These are phyloP conservation scores for Xylaria multiplex DNA, from an alignment of 2,329 filamentous ascomycete species.

Conservation along the genomic window DNA sequence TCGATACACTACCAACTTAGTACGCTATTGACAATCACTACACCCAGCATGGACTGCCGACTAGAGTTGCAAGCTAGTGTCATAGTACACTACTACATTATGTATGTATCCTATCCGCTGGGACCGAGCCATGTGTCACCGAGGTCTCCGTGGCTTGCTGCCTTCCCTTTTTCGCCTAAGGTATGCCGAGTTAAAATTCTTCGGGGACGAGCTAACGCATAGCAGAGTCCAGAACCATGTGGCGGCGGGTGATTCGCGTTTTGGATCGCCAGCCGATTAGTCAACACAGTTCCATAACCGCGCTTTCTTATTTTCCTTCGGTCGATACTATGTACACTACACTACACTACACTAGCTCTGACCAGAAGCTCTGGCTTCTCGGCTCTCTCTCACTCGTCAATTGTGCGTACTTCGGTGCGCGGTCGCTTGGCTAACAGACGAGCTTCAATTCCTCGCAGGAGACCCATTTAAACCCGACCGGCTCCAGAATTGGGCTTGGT, in stretches of 20 bases:
- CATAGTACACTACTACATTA: no score
- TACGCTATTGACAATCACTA: no score
- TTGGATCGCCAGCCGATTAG: slow-evolving; percentile 36
- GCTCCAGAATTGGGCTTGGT: slow-evolving; percentile 6
- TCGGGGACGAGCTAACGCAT: slow-evolving; percentile 31
- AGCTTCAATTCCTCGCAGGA: background rate
- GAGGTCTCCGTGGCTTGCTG: slow-evolving; percentile 24
- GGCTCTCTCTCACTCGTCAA: slow-evolving; percentile 13
- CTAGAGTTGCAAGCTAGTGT: slow-evolving; percentile 18
- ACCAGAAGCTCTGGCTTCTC: background rate
- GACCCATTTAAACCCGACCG: background rate
- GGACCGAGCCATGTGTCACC: slow-evolving; percentile 35
- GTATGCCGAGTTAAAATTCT: slow-evolving; percentile 2
- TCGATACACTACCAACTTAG: no score
- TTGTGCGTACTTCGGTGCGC: slow-evolving; percentile 2
- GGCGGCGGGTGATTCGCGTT: slow-evolving; percentile 34
- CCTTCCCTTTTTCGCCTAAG: slow-evolving; percentile 32
- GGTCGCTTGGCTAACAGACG: slow-evolving; percentile 4
- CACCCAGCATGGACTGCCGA: background rate
- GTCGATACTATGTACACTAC: background rate
- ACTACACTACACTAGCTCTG: background rate
- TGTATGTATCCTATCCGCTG: slow-evolving; percentile 20
- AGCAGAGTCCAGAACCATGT: slow-evolving; percentile 28
- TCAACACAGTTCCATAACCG: slow-evolving; percentile 17
- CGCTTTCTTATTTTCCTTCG: slow-evolving; percentile 6